Evolutionary conservation across 192 early-diverging fungal genomes (phyloP).

Genomic region (Coemansia javaensis): DNA sequence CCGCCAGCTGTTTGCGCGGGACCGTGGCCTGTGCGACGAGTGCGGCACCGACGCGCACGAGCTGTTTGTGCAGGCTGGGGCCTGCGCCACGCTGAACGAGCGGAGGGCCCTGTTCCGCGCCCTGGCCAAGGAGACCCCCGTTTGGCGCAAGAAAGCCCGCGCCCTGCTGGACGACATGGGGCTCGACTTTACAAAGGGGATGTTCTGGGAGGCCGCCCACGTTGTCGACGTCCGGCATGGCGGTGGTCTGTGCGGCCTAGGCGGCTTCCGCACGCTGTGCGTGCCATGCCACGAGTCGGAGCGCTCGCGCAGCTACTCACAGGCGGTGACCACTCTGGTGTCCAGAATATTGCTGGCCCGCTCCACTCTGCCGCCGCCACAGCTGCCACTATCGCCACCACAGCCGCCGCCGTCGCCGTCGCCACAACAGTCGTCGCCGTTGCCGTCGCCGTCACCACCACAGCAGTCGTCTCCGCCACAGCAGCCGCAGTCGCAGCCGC

Average conservation of each 20-base stretch:
- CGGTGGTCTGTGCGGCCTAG: conserved; percentile 45
- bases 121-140: conserved; percentile 18
- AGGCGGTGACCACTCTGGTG: conserved; percentile 18
- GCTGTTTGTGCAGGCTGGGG: conserved; percentile 15
- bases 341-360: no score
- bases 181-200: conserved; percentile 27
- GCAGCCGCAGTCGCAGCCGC: no score
- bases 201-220: conserved; percentile 52
- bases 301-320: conserved; percentile 29
- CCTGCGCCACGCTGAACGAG: conserved; percentile 19
- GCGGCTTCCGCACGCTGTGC: conserved; percentile 43
- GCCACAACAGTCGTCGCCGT: no score
- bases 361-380: conserved; percentile 13
- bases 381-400: background rate
- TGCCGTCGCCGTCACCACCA: background rate
- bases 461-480: no score
- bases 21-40: conserved; percentile 33
- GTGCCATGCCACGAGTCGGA: conserved; percentile 40
- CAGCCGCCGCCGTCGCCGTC: no score
- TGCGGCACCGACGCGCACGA: conserved; percentile 34
- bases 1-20: conserved; percentile 34
- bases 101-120: conserved; percentile 12
- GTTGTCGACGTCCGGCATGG: conserved; percentile 40
- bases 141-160: conserved; percentile 26
- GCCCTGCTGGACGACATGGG: conserved; percentile 27